Evolutionary conservation across 345 rosid species (phyloP).

Genomic region (Murraya koenigii): DNA sequence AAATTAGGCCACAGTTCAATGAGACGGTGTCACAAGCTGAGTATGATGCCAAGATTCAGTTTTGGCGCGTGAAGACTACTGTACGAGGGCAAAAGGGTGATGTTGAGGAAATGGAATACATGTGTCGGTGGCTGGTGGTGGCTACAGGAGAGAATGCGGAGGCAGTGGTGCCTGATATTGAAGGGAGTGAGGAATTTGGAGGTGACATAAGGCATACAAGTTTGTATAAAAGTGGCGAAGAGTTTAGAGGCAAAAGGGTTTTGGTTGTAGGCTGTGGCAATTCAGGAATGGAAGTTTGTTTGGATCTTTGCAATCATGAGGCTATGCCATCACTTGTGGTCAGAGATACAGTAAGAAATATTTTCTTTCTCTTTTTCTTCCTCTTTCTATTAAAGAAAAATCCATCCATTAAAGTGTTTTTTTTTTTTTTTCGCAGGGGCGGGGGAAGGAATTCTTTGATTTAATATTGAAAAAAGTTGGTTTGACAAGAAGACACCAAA

Average conservation of each 20-base stretch:
- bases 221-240: slow-evolving; percentile 59
- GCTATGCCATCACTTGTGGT: slow-evolving; percentile 84
- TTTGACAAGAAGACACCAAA: neutral
- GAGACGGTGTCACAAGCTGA: slow-evolving; percentile 51
- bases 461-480: slow-evolving; percentile 1
- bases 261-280: slow-evolving; percentile 96
- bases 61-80: slow-evolving; percentile 55
- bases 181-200: slow-evolving; percentile 58
- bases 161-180: slow-evolving; percentile 64
- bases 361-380: neutral
- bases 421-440: neutral
- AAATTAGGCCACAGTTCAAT: slow-evolving; percentile 51
- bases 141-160: slow-evolving; percentile 98
- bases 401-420: neutral
- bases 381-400: neutral
- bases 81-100: slow-evolving; percentile 19
- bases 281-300: slow-evolving; percentile 97
- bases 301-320: slow-evolving; percentile 82
- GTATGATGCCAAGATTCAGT: slow-evolving; percentile 39
- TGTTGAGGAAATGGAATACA: slow-evolving; percentile 39
- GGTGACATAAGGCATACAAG: slow-evolving; percentile 69
- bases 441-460: slow-evolving; percentile 2
- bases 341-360: slow-evolving; percentile 67
- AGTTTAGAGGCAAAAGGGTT: slow-evolving; percentile 62
- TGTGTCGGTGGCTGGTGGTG: slow-evolving; percentile 71